A percentile compares a stretch with the other conserved stretches of the same genome.
Evolutionary conservation across 805 yeast species (phyloP).

Genomic region (Lipomyces yamanashiensis): DNA sequence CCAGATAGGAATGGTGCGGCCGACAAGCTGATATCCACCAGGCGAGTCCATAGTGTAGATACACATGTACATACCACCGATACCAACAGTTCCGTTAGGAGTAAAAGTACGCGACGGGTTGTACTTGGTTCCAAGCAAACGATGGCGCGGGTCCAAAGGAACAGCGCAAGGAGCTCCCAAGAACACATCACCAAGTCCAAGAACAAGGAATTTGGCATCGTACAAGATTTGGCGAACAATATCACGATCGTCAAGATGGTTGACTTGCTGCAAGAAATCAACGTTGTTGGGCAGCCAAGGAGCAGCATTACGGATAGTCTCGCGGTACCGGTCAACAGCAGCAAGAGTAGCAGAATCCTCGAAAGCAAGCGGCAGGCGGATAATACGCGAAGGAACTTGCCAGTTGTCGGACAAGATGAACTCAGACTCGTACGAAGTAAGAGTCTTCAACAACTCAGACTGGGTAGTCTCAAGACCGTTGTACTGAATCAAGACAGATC

Average conservation of each 20-base stretch:
- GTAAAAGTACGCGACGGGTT: conserved; percentile 96
- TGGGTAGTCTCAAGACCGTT: conserved; percentile 69
- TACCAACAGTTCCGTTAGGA: conserved; percentile 95
- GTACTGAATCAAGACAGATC: conserved; percentile 89
- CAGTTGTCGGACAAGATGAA: conserved; percentile 76
- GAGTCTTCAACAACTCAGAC: conserved; percentile 60
- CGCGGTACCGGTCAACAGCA: conserved; percentile 89
- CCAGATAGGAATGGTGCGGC: conserved; percentile 97
- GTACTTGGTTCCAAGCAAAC: conserved; percentile 89
- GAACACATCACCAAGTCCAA: conserved; percentile 96
- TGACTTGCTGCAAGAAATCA: conserved; percentile 89
- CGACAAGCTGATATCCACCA: conserved; percentile 97
- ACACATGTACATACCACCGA: conserved; percentile 99
- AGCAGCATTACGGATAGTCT: conserved; percentile 89
- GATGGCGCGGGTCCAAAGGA: conserved; percentile 95
- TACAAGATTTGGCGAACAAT: conserved; percentile 84
- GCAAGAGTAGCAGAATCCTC: conserved; percentile 88
- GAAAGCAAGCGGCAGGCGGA: conserved; percentile 93
- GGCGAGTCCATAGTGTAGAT: conserved; percentile 98
- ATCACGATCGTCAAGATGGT: conserved; percentile 69
- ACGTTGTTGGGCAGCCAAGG: conserved; percentile 99
- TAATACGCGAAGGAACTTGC: conserved; percentile 80
- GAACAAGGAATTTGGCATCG: conserved; percentile 85
- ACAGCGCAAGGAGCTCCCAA: conserved; percentile 99
- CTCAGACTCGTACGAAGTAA: conserved; percentile 76